These are phyloP conservation scores for Sugiyamaella floridensis DNA, from an alignment of 805 yeast genomes.

Conservation along the genomic window DNA sequence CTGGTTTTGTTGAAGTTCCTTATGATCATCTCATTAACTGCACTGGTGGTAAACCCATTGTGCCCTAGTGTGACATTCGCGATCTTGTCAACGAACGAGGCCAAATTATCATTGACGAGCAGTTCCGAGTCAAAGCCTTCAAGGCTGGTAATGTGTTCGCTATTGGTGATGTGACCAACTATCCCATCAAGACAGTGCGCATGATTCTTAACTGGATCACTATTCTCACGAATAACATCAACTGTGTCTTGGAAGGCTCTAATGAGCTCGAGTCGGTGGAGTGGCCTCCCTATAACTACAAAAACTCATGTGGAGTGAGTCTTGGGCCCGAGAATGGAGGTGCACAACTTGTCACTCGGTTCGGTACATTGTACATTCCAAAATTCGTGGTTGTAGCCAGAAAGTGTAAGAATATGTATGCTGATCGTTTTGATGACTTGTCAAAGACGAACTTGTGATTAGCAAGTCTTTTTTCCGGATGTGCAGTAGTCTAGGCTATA, in stretches of 20 bases:
- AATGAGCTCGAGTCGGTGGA: background rate
- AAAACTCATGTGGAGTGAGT: background rate
- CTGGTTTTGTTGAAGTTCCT: background rate
- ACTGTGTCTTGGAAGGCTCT: background rate
- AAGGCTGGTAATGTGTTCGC: background rate
- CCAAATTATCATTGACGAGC: background rate
- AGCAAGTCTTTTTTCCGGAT: too few species aligned
- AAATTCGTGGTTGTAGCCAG: background rate
- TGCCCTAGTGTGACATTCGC: background rate
- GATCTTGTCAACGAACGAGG: background rate
- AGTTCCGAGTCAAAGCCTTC: background rate
- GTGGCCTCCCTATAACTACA: background rate
- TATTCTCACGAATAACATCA: background rate
- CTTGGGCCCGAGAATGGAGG: background rate
- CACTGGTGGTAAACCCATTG: background rate
- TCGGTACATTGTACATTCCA: background rate
- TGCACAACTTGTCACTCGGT: background rate
- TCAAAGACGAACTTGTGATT: too few species aligned
- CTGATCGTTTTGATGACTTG: background rate
- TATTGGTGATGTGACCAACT: background rate
- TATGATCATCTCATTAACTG: background rate
- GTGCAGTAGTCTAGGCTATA: too few species aligned
- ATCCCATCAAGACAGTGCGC: background rate
- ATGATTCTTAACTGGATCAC: background rate
- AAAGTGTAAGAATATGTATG: background rate